A percentile compares a stretch with the other conserved stretches of the same genome.
phyloP scores from a whole-genome alignment of 331 rosid species.

The Malus hybrid region DNA sequence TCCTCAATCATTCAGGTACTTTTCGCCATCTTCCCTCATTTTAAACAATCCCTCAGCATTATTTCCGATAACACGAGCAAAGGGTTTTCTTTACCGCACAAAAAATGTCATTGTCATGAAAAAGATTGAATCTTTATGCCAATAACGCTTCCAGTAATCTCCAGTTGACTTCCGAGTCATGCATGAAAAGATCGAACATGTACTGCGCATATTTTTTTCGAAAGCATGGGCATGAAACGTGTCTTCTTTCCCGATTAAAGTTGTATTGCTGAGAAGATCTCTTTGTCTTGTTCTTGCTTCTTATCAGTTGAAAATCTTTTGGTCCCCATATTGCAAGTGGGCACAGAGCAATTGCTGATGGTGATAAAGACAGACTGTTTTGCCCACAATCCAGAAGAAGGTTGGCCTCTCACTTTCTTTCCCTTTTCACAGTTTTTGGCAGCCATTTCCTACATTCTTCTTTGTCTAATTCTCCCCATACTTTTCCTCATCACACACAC shows the following conservation, averaged over 20 bases:
- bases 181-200: conserved; percentile 11
- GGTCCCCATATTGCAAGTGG: conserved; percentile 63
- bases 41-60: background rate
- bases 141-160: background rate
- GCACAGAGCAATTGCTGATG: conserved; percentile 28
- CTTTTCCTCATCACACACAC: conserved; percentile 11
- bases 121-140: background rate
- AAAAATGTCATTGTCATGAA: conserved; percentile 8
- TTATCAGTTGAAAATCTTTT: conserved; percentile 30
- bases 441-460: conserved; percentile 5
- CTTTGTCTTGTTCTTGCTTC: conserved; percentile 29
- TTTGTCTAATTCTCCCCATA: conserved; percentile 16
- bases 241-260: conserved; percentile 29
- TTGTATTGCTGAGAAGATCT: conserved; percentile 24
- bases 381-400: conserved; percentile 38
- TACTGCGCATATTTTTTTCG: conserved; percentile 11
- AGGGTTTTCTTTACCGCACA: background rate
- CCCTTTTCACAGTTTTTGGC: conserved; percentile 26
- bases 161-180: conserved; percentile 8
- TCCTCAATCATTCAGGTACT: conserved; percentile 14
- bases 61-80: background rate
- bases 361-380: conserved; percentile 39
- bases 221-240: conserved; percentile 19
- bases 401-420: conserved; percentile 37
- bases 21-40: background rate